These are phyloP conservation scores for Boletus reticuloceps DNA, from an alignment of 768 basidiomycete genomes.

Conservation along the genomic window DNA sequence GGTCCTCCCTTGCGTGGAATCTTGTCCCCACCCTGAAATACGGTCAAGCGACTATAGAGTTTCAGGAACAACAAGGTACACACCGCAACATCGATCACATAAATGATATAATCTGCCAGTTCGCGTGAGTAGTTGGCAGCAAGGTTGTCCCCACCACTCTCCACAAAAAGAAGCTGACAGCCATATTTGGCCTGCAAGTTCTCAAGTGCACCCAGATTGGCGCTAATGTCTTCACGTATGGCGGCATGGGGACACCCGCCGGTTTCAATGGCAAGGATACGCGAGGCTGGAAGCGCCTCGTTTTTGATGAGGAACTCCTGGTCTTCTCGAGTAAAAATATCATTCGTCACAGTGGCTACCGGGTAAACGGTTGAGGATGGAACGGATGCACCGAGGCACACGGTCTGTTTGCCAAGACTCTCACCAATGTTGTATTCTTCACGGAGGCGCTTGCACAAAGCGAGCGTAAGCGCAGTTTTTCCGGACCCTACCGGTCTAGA, in stretches of 20 bases:
- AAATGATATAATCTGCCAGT: slow-evolving; percentile 96
- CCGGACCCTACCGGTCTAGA: slow-evolving; percentile 94
- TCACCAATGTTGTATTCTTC: slow-evolving; percentile 88
- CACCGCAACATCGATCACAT: slow-evolving; percentile 85
- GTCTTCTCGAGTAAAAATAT: slow-evolving; percentile 98
- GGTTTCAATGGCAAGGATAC: slow-evolving; percentile 96
- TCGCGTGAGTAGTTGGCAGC: slow-evolving; percentile 97
- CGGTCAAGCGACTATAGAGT: slow-evolving; percentile 1
- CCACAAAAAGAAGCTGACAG: slow-evolving; percentile 91
- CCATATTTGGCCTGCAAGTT: slow-evolving; percentile 87
- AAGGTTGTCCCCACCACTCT: slow-evolving; percentile 95
- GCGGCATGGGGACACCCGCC: slow-evolving; percentile 98
- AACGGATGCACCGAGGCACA: neutral
- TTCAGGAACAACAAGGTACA: slow-evolving; percentile 19
- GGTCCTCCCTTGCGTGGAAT: slow-evolving; percentile 98
- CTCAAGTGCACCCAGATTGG: slow-evolving; percentile 95
- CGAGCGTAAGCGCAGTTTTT: slow-evolving; percentile 92
- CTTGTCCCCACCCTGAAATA: slow-evolving; percentile 88
- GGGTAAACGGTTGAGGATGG: slow-evolving; percentile 12
- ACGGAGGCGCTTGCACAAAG: slow-evolving; percentile 79
- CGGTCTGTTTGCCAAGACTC: slow-evolving; percentile 16
- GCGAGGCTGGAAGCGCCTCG: slow-evolving; percentile 76
- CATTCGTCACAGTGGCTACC: slow-evolving; percentile 94
- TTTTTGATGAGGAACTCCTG: slow-evolving; percentile 97
- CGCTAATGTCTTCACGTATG: slow-evolving; percentile 96